Evolutionary conservation across 179 eudicot species (phyloP), one percentile per base, ranked within the genome.

Genomic region (Beta corolliflora): DNA sequence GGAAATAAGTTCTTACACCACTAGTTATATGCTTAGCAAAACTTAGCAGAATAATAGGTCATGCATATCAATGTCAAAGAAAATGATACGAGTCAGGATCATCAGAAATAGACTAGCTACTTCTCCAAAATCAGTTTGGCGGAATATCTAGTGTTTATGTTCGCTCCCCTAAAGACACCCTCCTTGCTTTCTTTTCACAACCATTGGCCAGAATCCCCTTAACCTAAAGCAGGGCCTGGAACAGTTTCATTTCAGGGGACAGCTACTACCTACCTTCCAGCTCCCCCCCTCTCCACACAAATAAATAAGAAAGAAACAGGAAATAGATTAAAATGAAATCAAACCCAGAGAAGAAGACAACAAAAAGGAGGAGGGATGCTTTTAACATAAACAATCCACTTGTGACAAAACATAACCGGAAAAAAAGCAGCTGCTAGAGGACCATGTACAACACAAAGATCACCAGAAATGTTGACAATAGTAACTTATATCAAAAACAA

Each of bases 191-290:
- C n/a, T 50, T 72, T 60, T 52, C 18, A 52, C 7, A 31, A 4
- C 46, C 77, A 75, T 0, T 54, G 15, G 46, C 31, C 53, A 56
- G 48, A 36, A 31, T 19, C 1, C 16, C 9, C 36, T 75, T 48
- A 0, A 13, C 21, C 64, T 73, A 41, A 29, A 36, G 52, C 16
- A 55, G 9, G 25, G 63, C 21, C 29, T 29, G 78, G 50, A 75
- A 75, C 14, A 41, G 29, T 36, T 75, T 3, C 46, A 55, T 4
- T 54, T 58, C 50, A 19, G 29, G 76, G 7, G 6, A 5, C 36
- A 73, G 60, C 77, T 55, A 13, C 61, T 73, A 23, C 60, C 59
- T 6, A 73, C 76, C 56, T 52, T n/a, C 61, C n/a, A 73, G 25
- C 5, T 41, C 4, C 41, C 77, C n/a, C 3, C 14, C 23, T 74